Evolutionary conservation across 2,329 filamentous ascomycete genomes (phyloP).

Genomic region (Trichoderma breve): DNA sequence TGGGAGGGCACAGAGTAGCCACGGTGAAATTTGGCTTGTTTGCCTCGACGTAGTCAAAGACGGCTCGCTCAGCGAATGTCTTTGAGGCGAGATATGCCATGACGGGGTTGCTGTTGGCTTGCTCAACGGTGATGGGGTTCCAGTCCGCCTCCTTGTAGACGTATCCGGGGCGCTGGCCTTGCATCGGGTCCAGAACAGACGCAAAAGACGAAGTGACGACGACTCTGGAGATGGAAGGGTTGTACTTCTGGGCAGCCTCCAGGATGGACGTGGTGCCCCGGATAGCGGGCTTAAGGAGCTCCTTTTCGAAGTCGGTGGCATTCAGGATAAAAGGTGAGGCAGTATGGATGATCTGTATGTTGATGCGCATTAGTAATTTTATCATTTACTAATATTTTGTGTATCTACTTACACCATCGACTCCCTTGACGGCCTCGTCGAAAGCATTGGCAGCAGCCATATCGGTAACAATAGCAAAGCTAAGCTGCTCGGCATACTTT

Average conservation of each 20-base stretch:
- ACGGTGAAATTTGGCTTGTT: not conserved
- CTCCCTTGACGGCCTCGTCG: not conserved
- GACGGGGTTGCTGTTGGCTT: not conserved
- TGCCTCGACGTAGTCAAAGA: not conserved
- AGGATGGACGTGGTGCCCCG: not conserved
- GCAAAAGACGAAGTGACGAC: not conserved
- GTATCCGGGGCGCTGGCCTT: not conserved
- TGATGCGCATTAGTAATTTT: not conserved
- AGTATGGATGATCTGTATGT: not conserved
- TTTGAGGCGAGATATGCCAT: not conserved
- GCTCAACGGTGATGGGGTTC: not conserved
- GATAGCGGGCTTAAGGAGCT: not conserved
- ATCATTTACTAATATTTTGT: rapidly evolving
- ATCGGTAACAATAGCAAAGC: not conserved
- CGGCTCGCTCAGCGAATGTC: not conserved
- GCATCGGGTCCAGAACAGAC: not conserved
- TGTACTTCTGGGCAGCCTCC: not conserved
- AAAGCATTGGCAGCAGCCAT: not conserved
- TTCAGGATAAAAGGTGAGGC: not conserved
- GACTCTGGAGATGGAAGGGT: not conserved
- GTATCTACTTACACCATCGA: not conserved
- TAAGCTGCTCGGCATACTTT: not conserved
- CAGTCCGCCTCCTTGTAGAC: not conserved
- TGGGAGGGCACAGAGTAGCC: not conserved
- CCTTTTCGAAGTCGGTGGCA: not conserved